Conservation (phyloP, 2,329 filamentous ascomycete genomes). For the Biscogniauxia mediterranea region DNA sequence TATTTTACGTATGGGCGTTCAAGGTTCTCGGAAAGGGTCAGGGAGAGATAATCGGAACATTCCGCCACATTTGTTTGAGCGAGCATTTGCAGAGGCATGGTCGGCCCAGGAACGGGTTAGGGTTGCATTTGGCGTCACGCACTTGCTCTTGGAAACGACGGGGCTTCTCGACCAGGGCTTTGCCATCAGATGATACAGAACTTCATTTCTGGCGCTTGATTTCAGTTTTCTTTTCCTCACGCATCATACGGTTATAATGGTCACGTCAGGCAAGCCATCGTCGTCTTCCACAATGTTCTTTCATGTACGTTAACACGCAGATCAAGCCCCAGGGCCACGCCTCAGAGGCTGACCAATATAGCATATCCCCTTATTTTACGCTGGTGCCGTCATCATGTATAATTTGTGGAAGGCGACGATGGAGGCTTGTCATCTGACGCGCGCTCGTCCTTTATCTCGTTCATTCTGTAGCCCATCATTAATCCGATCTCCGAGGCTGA, state of each 20-base stretch:
- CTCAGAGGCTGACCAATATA: conserved; percentile 48
- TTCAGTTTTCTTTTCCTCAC: conserved; percentile 22
- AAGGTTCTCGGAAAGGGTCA: conserved; percentile 28
- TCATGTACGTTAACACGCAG: conserved; percentile 65
- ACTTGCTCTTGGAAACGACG: conserved; percentile 35
- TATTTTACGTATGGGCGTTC: conserved; percentile 27
- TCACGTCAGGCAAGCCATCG: conserved; percentile 65
- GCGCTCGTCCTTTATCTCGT: conserved; percentile 30
- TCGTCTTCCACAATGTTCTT: conserved; percentile 62
- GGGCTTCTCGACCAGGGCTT: conserved; percentile 30
- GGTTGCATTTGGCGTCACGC: conserved; percentile 36
- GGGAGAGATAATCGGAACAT: conserved; percentile 31
- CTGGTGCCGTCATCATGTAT: conserved; percentile 38
- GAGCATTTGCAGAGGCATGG: conserved; percentile 44
- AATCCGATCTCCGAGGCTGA: conserved; percentile 26
- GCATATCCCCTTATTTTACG: conserved; percentile 42
- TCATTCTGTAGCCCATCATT: conserved; percentile 27
- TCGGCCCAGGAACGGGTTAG: conserved; percentile 29
- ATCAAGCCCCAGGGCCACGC: conserved; percentile 37
- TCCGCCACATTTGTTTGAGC: conserved; percentile 43
- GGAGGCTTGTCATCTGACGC: conserved; percentile 54
- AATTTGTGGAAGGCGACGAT: conserved; percentile 61
- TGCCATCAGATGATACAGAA: conserved; percentile 32
- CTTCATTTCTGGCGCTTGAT: conserved; percentile 26
- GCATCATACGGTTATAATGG: conserved; percentile 37